These are phyloP conservation scores for Dothideomycetidae sp. DNA, from an alignment of 2,329 filamentous ascomycete genomes.

Conservation along the genomic window DNA sequence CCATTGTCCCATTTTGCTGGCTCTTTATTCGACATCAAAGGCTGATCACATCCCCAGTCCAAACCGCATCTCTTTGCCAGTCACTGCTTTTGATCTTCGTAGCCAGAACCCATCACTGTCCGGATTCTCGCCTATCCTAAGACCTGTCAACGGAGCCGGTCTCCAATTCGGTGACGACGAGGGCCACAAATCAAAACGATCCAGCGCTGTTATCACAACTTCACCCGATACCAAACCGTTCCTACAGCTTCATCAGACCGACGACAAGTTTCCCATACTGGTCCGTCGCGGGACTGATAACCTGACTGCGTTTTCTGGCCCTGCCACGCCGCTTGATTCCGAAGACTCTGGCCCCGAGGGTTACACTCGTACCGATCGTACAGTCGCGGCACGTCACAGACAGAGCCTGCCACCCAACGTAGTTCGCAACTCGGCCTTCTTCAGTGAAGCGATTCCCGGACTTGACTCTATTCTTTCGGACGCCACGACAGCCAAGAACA, in stretches of 20 bases:
- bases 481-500: slow-evolving; percentile 28
- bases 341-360: slow-evolving; percentile 10
- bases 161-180: slow-evolving; percentile 69
- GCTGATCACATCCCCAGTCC: slow-evolving; percentile 36
- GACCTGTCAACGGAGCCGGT: slow-evolving; percentile 70
- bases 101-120: slow-evolving; percentile 43
- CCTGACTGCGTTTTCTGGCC: slow-evolving; percentile 56
- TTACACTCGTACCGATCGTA: slow-evolving; percentile 45
- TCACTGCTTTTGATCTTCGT: slow-evolving; percentile 55
- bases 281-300: slow-evolving; percentile 48
- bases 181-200: slow-evolving; percentile 37
- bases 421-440: slow-evolving; percentile 23
- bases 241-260: slow-evolving; percentile 55
- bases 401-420: slow-evolving; percentile 23
- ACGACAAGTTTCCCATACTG: slow-evolving; percentile 79
- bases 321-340: slow-evolving; percentile 55
- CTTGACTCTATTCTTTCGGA: slow-evolving; percentile 26
- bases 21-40: slow-evolving; percentile 1
- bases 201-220: slow-evolving; percentile 31
- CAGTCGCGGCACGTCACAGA: slow-evolving; percentile 31
- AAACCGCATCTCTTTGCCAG: slow-evolving; percentile 90
- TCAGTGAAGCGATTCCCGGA: slow-evolving; percentile 22
- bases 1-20: slow-evolving; percentile 3
- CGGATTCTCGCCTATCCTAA: slow-evolving; percentile 41
- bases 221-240: slow-evolving; percentile 55